A percentile compares a stretch with the other conserved stretches of the same genome.
These are phyloP conservation scores for Penicillium ochrochloron DNA, from an alignment of 495 filamentous ascomycete genomes.

Conservation along the genomic window DNA sequence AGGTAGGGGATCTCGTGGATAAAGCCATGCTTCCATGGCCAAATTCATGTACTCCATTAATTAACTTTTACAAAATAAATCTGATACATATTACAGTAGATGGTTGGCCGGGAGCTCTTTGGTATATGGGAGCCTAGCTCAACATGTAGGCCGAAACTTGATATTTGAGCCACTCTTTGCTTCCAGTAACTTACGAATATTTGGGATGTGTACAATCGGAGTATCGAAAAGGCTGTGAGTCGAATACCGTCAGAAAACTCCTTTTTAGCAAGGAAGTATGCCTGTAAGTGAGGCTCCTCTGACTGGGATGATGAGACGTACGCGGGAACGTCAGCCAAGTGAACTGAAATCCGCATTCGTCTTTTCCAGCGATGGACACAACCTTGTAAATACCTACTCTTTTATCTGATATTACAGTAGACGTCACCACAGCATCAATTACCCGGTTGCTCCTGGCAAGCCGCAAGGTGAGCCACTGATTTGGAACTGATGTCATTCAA, in stretches of 20 bases:
- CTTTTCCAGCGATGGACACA: background rate
- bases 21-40: too few relatives aligned
- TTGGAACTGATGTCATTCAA: background rate
- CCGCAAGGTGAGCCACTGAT: background rate
- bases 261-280: background rate
- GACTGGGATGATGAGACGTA: background rate
- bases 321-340: background rate
- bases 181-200: too few relatives aligned
- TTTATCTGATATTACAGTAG: background rate
- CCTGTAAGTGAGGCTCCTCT: background rate
- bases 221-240: background rate
- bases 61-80: too few relatives aligned
- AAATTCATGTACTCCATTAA: too few relatives aligned
- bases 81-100: too few relatives aligned
- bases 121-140: too few relatives aligned
- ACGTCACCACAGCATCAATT: background rate
- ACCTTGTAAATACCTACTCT: background rate
- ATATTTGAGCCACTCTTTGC: too few relatives aligned
- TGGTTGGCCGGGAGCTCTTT: too few relatives aligned
- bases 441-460: background rate
- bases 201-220: too few relatives aligned
- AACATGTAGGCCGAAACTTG: too few relatives aligned
- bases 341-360: background rate
- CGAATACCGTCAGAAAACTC: background rate
- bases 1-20: too few relatives aligned